Evolutionary conservation across 2,329 filamentous ascomycete genomes (phyloP).

Genomic region (Biscogniauxia marginata): DNA sequence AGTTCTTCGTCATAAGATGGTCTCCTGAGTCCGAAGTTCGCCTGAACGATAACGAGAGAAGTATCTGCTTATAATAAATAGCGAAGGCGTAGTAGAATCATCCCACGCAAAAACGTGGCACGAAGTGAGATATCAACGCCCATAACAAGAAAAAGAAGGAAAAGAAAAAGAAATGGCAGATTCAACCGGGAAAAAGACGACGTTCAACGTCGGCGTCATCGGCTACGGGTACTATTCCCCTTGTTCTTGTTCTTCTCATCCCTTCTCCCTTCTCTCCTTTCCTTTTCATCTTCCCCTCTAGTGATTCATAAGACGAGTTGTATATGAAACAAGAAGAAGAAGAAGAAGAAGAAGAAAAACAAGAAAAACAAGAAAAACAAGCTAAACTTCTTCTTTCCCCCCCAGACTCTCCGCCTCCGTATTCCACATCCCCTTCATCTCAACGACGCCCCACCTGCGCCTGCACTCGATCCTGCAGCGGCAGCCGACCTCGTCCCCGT

Average conservation of each 20-base stretch:
- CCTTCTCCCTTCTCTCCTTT: conserved; percentile 2
- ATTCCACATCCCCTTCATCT: conserved; percentile 82
- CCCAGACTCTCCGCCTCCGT: conserved; percentile 65
- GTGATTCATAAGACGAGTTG: too few relatives aligned
- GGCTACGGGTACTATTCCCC: conserved; percentile 47
- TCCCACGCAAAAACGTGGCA: too few relatives aligned
- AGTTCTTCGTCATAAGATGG: too few relatives aligned
- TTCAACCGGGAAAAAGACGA: conserved; percentile 33
- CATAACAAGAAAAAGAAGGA: too few relatives aligned
- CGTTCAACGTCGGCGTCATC: conserved; percentile 50
- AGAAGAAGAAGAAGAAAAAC: background rate
- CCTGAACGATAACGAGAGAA: too few relatives aligned
- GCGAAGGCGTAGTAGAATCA: too few relatives aligned
- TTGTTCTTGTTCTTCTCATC: background rate
- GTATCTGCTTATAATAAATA: too few relatives aligned
- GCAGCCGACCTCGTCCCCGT: conserved; percentile 59
- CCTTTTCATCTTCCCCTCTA: background rate
- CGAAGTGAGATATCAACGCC: too few relatives aligned
- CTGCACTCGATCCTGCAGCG: conserved; percentile 78
- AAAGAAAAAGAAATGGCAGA: conserved; percentile 12
- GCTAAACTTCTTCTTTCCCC: background rate
- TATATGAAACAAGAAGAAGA: too few relatives aligned
- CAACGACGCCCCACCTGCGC: conserved; percentile 59
- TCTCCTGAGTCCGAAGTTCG: too few relatives aligned
- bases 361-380: conserved; percentile 3